A percentile compares a stretch with the other conserved stretches of the same genome.
These are phyloP conservation scores for Peronospora belbahrii DNA, from an alignment of 352 stramenopile species.

Conservation along the genomic window DNA sequence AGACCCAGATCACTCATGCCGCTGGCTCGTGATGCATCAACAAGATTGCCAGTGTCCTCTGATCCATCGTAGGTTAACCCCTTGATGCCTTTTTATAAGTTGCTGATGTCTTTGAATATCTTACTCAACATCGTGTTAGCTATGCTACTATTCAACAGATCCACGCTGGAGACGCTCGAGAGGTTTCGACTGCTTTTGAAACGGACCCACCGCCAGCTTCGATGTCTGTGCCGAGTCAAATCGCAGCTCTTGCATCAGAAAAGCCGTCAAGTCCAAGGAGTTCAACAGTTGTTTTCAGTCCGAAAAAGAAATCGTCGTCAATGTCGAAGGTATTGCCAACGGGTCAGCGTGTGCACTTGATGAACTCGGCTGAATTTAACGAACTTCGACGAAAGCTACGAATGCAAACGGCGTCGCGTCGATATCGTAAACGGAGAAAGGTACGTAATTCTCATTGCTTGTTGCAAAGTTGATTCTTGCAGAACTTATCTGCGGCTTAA, in stretches of 20 bases:
- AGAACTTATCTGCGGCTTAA: background rate
- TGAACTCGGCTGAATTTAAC: conserved; percentile 19
- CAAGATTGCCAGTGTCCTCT: background rate
- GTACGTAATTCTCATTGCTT: background rate
- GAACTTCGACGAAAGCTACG: conserved; percentile 26
- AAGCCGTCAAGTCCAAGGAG: background rate
- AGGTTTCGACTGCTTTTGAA: background rate
- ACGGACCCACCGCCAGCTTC: no score
- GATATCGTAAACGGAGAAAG: conserved; percentile 34
- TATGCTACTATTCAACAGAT: background rate
- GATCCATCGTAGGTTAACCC: background rate
- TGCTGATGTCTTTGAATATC: no score
- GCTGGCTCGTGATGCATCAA: background rate
- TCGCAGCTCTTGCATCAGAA: background rate
- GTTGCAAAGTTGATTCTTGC: background rate
- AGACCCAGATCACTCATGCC: conserved; percentile 2
- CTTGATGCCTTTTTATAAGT: no score
- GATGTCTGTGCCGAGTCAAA: background rate
- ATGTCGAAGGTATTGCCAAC: conserved; percentile 8
- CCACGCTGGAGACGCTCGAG: background rate
- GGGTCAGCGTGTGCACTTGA: conserved; percentile 12
- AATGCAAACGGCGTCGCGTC: conserved; percentile 27
- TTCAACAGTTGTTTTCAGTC: background rate
- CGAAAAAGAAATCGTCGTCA: background rate
- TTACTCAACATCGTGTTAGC: background rate